A percentile compares a stretch with the other conserved stretches of the same genome.
phyloP scores from a whole-genome alignment of 257 asterid genomes.

The Knoxia roxburghii region DNA sequence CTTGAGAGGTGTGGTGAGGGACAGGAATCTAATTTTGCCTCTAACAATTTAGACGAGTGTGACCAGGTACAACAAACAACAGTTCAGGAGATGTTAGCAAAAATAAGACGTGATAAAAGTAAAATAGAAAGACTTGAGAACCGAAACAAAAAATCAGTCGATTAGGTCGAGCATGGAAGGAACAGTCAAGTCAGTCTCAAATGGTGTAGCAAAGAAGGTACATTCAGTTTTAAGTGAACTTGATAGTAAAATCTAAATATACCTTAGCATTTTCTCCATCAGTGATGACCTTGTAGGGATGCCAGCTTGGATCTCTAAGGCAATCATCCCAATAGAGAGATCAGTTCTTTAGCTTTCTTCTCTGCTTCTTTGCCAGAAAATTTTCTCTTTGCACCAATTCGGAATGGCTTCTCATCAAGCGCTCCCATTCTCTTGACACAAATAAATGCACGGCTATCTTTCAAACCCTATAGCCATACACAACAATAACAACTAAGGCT shows the following conservation, averaged over 20 bases:
- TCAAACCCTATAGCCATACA: constrained; percentile 39
- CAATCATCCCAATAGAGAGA: constrained; percentile 59
- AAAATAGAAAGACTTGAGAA: not conserved
- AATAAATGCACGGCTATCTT: constrained; percentile 42
- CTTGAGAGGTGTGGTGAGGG: too few relatives aligned
- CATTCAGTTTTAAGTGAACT: too few relatives aligned
- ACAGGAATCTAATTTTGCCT: too few relatives aligned
- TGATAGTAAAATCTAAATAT: constrained; percentile 6
- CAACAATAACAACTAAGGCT: too few relatives aligned
- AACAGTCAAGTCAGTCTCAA: not conserved
- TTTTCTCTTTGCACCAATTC: constrained; percentile 30
- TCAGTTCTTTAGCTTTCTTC: constrained; percentile 32
- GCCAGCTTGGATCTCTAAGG: constrained; percentile 72
- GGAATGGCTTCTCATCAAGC: constrained; percentile 48
- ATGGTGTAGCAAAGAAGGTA: constrained; percentile 19
- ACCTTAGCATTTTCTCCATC: constrained; percentile 53
- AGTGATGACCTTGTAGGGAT: constrained; percentile 53
- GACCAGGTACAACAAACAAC: not conserved
- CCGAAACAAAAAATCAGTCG: not conserved
- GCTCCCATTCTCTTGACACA: constrained; percentile 71
- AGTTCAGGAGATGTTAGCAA: not conserved
- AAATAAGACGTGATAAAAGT: not conserved
- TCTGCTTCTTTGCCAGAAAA: constrained; percentile 24
- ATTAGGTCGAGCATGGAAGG: not conserved
- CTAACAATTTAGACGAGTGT: too few relatives aligned